Base-by-base conservation (phyloP, 495 filamentous ascomycete genomes). In the Annulohypoxylon nitens region DNA sequence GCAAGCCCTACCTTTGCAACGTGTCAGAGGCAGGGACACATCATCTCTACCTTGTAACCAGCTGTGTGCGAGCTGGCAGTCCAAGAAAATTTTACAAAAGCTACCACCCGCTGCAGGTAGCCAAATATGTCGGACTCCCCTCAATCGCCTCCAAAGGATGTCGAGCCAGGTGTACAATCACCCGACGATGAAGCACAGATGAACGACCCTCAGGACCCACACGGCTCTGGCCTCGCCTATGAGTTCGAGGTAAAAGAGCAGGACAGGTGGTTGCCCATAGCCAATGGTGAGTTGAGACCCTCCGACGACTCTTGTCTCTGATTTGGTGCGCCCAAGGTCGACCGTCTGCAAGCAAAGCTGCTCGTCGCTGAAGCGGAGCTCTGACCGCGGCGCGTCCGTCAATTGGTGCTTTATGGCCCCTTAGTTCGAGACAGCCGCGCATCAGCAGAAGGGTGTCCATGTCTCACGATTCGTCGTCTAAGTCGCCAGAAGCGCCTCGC, bases 231-330 rank as follows among this genome's bases (percentile, higher is more conserved):
- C 76, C 84, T 85, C 80, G 79, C 88, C 86, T 94, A 92, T 86
- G 96, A 98, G 85, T 97, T 98, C 82, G 96, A 99, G 85, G 97
- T 99, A 83, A 99, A 99, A 87, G 96, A 99, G 83, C 96, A 99
- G 83, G 96, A 99, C 85, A 87, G 96, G 87, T 99, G 96, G 96
- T 91, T 99, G 83, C 96, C 96, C 84, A 99, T 99, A 90, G 96
- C 96, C 86, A 99, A 99, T 95, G 96, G 96, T 99, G 90, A 89
- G 93, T 77, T 77, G 70, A 77, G 77, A 77, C 72, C 75, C 75
- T 94, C 78, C 82, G 81, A 79, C 41, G 64, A 78, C 78, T 76
- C 70, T 80, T 78, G 67, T 78, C 76, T 80, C 75, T 81, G 77
- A 75, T 78, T 81, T 84, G 79, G 74, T 77, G 77, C 82, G 83